These are phyloP conservation scores for Escallonia rubra DNA, from an alignment of 129 eudicot genomes.

Conservation along the genomic window DNA sequence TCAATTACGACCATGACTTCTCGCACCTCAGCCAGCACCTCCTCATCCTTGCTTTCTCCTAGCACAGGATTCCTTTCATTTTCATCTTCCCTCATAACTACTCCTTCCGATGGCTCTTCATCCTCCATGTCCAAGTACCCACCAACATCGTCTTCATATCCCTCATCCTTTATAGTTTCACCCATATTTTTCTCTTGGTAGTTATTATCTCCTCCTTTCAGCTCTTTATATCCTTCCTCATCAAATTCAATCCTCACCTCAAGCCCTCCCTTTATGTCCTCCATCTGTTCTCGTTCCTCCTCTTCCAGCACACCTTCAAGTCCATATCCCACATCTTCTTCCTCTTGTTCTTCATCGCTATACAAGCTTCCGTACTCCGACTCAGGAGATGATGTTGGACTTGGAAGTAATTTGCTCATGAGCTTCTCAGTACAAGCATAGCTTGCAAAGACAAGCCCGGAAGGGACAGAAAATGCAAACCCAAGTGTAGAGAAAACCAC, in stretches of 20 bases:
- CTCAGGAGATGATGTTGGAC: conserved; percentile 10
- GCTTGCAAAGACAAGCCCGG: conserved; percentile 49
- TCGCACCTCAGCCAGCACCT: conserved; percentile 13
- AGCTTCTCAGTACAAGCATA: conserved; percentile 67
- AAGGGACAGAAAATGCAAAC: conserved; percentile 58
- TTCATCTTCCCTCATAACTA: conserved; percentile 2
- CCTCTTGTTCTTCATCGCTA: conserved; percentile 14
- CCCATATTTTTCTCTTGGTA: not conserved
- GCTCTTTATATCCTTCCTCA: conserved; percentile 7
- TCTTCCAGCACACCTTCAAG: conserved; percentile 3
- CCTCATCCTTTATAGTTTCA: conserved; percentile 3
- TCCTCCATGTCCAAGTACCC: conserved; percentile 11
- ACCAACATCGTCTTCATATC: not conserved
- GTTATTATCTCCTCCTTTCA: no score
- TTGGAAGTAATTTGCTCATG: conserved; percentile 54
- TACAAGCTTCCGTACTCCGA: conserved; percentile 7
- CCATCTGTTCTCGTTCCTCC: conserved; percentile 15
- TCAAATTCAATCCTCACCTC: conserved; percentile 15
- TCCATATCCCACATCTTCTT: conserved; percentile 6
- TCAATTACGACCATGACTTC: conserved; percentile 22
- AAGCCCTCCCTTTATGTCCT: conserved; percentile 12
- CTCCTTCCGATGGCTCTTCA: not conserved
- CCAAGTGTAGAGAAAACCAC: conserved; percentile 72
- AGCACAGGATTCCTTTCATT: not conserved
- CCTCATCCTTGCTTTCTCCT: conserved; percentile 7